phyloP scores from a whole-genome alignment of 2,329 filamentous ascomycete genomes.

The Colletotrichum theobromicola region DNA sequence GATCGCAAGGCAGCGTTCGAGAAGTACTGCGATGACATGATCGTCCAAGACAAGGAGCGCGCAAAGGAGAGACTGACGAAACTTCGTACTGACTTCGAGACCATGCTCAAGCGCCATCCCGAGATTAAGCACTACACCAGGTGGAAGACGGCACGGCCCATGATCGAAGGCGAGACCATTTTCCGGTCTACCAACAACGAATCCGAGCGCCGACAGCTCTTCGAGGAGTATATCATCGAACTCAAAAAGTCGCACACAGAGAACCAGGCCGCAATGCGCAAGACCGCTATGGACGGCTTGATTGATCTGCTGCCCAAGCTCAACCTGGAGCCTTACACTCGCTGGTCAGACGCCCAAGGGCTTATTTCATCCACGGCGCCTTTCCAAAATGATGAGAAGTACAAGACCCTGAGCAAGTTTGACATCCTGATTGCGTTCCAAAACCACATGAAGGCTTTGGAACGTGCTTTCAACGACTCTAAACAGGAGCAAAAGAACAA shows the following conservation, averaged over 20 bases:
- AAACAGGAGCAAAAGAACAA: conserved; percentile 86
- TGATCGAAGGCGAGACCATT: conserved; percentile 93
- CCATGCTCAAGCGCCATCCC: conserved; percentile 94
- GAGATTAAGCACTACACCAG: conserved; percentile 97
- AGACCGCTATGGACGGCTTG: conserved; percentile 84
- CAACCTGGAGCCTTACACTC: conserved; percentile 89
- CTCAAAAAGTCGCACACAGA: conserved; percentile 84
- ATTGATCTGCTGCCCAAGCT: conserved; percentile 79
- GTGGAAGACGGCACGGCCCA: conserved; percentile 94
- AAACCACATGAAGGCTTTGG: conserved; percentile 90
- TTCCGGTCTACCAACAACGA: conserved; percentile 92
- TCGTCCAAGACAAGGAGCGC: conserved; percentile 90
- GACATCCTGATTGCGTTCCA: conserved; percentile 94
- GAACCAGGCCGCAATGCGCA: conserved; percentile 73
- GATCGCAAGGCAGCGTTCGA: conserved; percentile 91
- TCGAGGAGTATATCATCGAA: conserved; percentile 89
- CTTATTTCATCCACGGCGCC: conserved; percentile 79
- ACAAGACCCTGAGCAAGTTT: conserved; percentile 82
- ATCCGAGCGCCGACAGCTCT: conserved; percentile 84
- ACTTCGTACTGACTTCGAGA: conserved; percentile 90
- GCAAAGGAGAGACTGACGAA: conserved; percentile 93
- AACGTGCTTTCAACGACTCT: conserved; percentile 89
- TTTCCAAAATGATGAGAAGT: conserved; percentile 83
- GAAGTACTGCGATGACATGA: conserved; percentile 90
- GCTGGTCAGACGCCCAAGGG: conserved; percentile 89